Evolutionary conservation across 1,139 yeast species (phyloP).

Genomic region (Wickerhamomyces sp.): DNA sequence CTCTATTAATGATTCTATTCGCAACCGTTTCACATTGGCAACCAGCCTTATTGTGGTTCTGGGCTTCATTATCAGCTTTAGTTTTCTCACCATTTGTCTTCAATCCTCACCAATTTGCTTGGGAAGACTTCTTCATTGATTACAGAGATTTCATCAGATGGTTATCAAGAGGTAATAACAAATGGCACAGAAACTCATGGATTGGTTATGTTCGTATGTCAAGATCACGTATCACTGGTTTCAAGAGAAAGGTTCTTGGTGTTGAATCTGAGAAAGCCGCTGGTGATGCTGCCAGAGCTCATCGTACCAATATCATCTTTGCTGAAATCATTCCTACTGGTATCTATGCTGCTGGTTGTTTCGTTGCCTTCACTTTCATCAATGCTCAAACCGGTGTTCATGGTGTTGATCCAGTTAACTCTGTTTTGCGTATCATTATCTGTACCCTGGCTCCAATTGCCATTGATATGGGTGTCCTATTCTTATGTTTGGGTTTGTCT

Average conservation of each 20-base stretch:
- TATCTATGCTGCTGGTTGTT: conserved; percentile 84
- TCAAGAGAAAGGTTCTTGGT: conserved; percentile 85
- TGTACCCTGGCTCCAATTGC: conserved; percentile 92
- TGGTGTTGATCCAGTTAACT: conserved; percentile 58
- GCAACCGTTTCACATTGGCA: conserved; percentile 97
- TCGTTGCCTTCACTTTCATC: conserved; percentile 86
- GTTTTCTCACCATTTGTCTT: conserved; percentile 91
- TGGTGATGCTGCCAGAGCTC: conserved; percentile 94
- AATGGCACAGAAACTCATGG: conserved; percentile 99
- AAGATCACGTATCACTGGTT: conserved; percentile 97
- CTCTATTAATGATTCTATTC: conserved; percentile 80
- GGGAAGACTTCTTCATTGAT: conserved; percentile 98
- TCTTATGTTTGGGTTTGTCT: conserved; percentile 68
- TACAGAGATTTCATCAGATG: conserved; percentile 98
- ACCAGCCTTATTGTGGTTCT: conserved; percentile 96
- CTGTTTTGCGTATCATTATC: conserved; percentile 77
- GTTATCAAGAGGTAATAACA: conserved; percentile 97
- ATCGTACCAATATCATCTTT: conserved; percentile 77
- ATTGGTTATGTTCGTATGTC: conserved; percentile 94
- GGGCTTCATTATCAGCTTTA: conserved; percentile 91
- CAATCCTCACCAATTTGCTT: conserved; percentile 98
- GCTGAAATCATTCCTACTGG: conserved; percentile 85
- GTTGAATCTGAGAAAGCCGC: conserved; percentile 90
- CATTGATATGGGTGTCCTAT: conserved; percentile 82
- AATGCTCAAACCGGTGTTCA: conserved; percentile 96